Evolutionary conservation across 768 basidiomycete species (phyloP).

Genomic region (Pluteus cervinus): DNA sequence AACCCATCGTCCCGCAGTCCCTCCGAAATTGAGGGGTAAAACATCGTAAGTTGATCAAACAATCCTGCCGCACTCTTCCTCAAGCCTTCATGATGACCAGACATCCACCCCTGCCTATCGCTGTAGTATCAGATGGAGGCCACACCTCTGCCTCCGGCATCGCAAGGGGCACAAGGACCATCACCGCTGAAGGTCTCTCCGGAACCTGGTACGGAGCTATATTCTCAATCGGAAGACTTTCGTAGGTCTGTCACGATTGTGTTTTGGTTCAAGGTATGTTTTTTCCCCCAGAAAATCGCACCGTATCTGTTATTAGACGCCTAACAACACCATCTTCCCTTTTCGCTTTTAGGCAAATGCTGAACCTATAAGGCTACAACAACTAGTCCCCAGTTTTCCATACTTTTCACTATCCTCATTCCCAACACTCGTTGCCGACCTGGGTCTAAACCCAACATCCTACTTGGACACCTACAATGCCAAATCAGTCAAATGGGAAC

Average conservation of each 20-base stretch:
- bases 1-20: no score
- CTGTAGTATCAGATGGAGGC: no score
- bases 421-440: slow-evolving; percentile 43
- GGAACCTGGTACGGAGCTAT: slow-evolving; percentile 9
- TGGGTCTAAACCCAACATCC: slow-evolving; percentile 43
- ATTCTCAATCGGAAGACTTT: slow-evolving; percentile 36
- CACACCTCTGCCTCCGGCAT: no score
- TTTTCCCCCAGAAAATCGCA: slow-evolving; percentile 1
- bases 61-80: no score
- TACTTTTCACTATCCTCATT: slow-evolving; percentile 55
- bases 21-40: no score
- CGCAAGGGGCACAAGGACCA: no score
- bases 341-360: slow-evolving; percentile 33
- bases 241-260: slow-evolving; percentile 57
- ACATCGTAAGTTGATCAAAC: no score
- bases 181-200: no score
- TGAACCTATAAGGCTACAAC: slow-evolving; percentile 53
- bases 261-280: slow-evolving; percentile 61
- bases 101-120: no score
- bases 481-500: slow-evolving; percentile 56
- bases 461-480: slow-evolving; percentile 60
- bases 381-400: slow-evolving; percentile 57
- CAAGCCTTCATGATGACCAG: no score
- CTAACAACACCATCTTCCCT: slow-evolving; percentile 4
- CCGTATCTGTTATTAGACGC: slow-evolving; percentile 2